Percentiles rank a stretch among this genome's conserved stretches.
These are phyloP conservation scores for Malus hybrid DNA, from an alignment of 331 rosid genomes.

Conservation along the genomic window DNA sequence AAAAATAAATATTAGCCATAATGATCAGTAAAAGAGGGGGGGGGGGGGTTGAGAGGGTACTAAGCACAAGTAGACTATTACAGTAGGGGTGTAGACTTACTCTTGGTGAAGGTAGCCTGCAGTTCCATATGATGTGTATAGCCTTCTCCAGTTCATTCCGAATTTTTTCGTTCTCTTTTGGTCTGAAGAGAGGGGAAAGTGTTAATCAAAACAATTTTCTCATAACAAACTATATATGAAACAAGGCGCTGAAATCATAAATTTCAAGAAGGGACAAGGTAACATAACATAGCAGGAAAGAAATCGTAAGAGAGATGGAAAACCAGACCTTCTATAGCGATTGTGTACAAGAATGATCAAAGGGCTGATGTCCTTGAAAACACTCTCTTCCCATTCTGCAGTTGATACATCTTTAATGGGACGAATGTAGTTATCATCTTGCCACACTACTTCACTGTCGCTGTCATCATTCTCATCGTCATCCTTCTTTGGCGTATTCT, in stretches of 20 bases:
- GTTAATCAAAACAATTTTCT: not conserved
- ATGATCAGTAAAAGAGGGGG: not conserved
- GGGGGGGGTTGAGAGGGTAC: not conserved
- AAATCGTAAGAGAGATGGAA: not conserved
- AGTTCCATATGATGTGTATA: conserved; percentile 84
- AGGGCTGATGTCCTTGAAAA: conserved; percentile 89
- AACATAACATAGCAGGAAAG: not conserved
- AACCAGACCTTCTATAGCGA: conserved; percentile 65
- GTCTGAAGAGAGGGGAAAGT: conserved; percentile 33
- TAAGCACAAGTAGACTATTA: not conserved
- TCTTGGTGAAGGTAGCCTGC: conserved; percentile 89
- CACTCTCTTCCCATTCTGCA: conserved; percentile 82
- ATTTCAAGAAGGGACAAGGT: not conserved
- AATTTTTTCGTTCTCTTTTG: conserved; percentile 69
- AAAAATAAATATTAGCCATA: not conserved
- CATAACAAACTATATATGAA: not conserved
- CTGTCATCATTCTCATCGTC: conserved; percentile 28
- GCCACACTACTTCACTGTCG: conserved; percentile 60
- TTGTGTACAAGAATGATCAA: conserved; percentile 70
- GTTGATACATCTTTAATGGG: conserved; percentile 63
- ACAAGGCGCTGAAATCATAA: not conserved
- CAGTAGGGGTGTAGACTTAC: conserved; percentile 33
- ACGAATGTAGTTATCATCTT: conserved; percentile 69
- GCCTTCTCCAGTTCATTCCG: conserved; percentile 69
- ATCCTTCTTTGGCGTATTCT: conserved; percentile 41